phyloP scores from a whole-genome alignment of 1,284 basidiomycete genomes.

The Coriolopsis trogii region DNA sequence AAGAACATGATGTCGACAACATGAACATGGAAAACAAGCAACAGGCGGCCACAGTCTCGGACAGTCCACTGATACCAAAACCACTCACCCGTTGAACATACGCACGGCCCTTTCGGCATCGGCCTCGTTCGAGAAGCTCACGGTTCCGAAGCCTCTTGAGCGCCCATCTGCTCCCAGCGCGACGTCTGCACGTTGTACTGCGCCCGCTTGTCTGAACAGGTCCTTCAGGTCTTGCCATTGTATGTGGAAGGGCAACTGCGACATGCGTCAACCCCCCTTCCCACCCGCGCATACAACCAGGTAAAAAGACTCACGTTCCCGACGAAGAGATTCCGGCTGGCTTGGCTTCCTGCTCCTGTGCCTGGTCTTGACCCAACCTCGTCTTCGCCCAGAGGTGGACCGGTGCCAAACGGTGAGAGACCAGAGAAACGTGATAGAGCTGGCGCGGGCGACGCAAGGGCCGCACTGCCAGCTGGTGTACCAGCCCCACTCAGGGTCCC shows the following conservation, averaged over 20 bases:
- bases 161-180: conserved; percentile 82
- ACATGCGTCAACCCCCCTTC: no score
- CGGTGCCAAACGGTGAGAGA: conserved; percentile 11
- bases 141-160: conserved; percentile 87
- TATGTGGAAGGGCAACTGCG: conserved; percentile 90
- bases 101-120: conserved; percentile 88
- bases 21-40: background rate
- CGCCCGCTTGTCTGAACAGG: conserved; percentile 86
- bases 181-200: conserved; percentile 88
- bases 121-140: conserved; percentile 79
- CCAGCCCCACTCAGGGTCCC: conserved; percentile 12
- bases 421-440: conserved; percentile 5
- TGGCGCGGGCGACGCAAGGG: conserved; percentile 18
- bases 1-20: no score
- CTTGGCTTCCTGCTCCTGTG: conserved; percentile 19
- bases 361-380: conserved; percentile 18
- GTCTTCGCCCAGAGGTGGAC: conserved; percentile 1
- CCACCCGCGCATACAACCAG: background rate
- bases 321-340: conserved; percentile 67
- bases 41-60: background rate
- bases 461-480: conserved; percentile 8
- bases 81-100: conserved; percentile 82
- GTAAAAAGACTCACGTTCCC: conserved; percentile 49
- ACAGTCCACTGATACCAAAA: no score
- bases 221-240: conserved; percentile 99